Evolutionary conservation across 371 early-diverging fungal genomes (phyloP).

Genomic region (Mucor sp.): DNA sequence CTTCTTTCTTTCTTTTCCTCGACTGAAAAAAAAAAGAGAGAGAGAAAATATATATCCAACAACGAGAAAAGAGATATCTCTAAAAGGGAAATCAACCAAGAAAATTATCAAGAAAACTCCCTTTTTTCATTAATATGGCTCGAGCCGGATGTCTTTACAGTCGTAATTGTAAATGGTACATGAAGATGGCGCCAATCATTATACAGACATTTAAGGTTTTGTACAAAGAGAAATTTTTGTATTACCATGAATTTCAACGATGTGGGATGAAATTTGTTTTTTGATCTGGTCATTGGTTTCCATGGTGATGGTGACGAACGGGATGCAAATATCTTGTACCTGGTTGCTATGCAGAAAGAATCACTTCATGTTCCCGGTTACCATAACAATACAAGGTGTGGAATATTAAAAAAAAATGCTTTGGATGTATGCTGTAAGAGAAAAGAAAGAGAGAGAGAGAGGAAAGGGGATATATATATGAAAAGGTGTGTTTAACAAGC

Average conservation of each 20-base stretch:
- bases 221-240: not conserved
- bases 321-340: not conserved
- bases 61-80: not conserved
- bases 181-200: slow-evolving; percentile 1
- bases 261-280: not conserved
- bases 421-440: not conserved
- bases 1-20: not conserved
- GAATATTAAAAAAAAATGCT: not conserved
- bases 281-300: not conserved
- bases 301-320: not conserved
- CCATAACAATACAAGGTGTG: not conserved
- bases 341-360: not conserved
- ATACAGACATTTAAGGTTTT: not conserved
- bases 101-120: slow-evolving; percentile 1
- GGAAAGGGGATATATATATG: not conserved
- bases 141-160: not conserved
- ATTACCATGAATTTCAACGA: not conserved
- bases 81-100: not conserved
- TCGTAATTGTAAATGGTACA: not conserved
- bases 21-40: not conserved
- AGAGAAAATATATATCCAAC: not conserved
- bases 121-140: slow-evolving; percentile 1
- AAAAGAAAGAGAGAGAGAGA: not conserved
- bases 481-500: slow-evolving; percentile 35
- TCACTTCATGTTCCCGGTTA: not conserved